phyloP scores from a whole-genome alignment of 495 filamentous ascomycete species.

The Neurospora intermedia region DNA sequence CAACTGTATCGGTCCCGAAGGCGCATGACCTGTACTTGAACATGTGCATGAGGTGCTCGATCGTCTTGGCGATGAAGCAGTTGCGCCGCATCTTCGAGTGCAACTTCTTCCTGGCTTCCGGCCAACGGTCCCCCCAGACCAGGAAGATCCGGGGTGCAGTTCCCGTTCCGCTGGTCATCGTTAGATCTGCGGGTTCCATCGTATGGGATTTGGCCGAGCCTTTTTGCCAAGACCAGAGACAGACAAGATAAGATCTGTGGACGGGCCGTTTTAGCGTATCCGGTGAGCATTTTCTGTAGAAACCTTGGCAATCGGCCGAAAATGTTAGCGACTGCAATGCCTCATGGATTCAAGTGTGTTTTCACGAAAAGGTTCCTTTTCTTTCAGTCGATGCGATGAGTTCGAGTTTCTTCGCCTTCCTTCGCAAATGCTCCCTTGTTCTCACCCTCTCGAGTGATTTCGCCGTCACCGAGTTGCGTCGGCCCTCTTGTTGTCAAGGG shows the following conservation, averaged over 20 bases:
- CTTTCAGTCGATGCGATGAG: background rate
- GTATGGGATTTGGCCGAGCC: too few species aligned
- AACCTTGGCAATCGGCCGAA: background rate
- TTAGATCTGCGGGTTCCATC: background rate
- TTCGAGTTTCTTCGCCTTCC: background rate
- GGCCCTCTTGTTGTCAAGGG: background rate
- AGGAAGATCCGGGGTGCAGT: background rate
- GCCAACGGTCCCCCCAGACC: background rate
- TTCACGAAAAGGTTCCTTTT: background rate
- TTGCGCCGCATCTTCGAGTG: background rate
- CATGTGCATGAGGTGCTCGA: background rate
- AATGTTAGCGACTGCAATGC: background rate
- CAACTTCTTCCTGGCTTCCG: background rate
- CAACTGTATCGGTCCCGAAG: background rate
- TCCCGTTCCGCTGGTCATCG: background rate
- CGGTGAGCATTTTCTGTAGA: background rate
- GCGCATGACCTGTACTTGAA: background rate
- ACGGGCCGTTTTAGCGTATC: fast-evolving
- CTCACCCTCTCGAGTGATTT: background rate
- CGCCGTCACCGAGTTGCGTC: background rate
- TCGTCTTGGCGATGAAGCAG: background rate
- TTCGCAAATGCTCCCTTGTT: background rate
- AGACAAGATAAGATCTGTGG: background rate
- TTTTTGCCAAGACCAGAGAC: background rate
- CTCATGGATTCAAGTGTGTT: background rate